phyloP scores from a whole-genome alignment of 345 rosid genomes.

The Salix koriyanagi region DNA sequence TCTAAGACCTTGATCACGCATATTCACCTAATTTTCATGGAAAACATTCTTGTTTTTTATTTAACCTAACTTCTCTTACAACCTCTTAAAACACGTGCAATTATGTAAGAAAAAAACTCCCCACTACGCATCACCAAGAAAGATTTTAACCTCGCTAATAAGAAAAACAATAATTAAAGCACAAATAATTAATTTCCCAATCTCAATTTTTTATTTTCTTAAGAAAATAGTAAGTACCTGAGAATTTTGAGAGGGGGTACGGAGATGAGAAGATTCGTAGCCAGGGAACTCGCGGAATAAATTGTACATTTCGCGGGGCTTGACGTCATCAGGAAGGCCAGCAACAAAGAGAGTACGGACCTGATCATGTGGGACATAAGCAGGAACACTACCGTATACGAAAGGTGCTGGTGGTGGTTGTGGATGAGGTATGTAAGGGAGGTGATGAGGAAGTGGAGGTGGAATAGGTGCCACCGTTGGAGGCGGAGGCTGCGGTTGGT shows the following conservation, averaged over 20 bases:
- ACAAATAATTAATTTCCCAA: not conserved
- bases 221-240: conserved; percentile 32
- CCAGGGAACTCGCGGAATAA: conserved; percentile 86
- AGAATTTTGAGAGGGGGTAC: conserved; percentile 43
- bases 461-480: conserved; percentile 15
- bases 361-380: conserved; percentile 37
- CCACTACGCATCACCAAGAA: not conserved
- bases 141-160: not conserved
- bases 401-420: conserved; percentile 21
- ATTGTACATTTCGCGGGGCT: conserved; percentile 83
- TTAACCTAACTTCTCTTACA: not conserved
- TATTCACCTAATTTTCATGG: not conserved
- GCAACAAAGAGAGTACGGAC: conserved; percentile 88
- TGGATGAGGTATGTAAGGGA: conserved; percentile 27
- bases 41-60: not conserved
- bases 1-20: not conserved
- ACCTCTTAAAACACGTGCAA: not conserved
- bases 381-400: conserved; percentile 28
- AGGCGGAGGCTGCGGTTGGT: conserved; percentile 30
- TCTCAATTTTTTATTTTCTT: not conserved
- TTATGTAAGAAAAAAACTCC: not conserved
- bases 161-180: not conserved
- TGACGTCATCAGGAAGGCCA: conserved; percentile 82
- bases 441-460: conserved; percentile 20
- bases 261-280: conserved; percentile 81